These are phyloP conservation scores for Candida sonorensis DNA, from an alignment of 805 yeast genomes.

Conservation along the genomic window DNA sequence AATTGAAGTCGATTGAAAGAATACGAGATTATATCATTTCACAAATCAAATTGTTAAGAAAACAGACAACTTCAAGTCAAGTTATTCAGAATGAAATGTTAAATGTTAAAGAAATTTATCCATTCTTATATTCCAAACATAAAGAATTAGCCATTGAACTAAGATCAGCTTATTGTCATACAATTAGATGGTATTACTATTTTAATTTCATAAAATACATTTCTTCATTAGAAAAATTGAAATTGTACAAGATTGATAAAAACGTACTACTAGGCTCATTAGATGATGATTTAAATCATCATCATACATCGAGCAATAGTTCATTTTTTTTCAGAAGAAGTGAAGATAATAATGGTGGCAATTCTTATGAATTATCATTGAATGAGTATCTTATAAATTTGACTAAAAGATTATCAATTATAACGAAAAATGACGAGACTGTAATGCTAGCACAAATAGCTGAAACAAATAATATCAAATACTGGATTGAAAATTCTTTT, in stretches of 20 bases:
- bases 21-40: slow-evolving; percentile 61
- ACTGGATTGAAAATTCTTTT: slow-evolving; percentile 69
- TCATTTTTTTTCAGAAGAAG: too few relatives aligned
- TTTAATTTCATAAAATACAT: slow-evolving; percentile 72
- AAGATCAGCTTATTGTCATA: slow-evolving; percentile 71
- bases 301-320: too few relatives aligned
- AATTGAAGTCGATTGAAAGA: slow-evolving; percentile 63
- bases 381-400: slow-evolving; percentile 51
- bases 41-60: slow-evolving; percentile 62
- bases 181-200: slow-evolving; percentile 91
- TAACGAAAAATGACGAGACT: slow-evolving; percentile 44
- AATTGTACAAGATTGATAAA: slow-evolving; percentile 47
- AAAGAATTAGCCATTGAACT: slow-evolving; percentile 64
- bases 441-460: slow-evolving; percentile 82
- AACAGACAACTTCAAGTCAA: slow-evolving; percentile 64
- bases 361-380: slow-evolving; percentile 18
- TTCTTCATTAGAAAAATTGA: slow-evolving; percentile 61
- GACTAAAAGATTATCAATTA: slow-evolving; percentile 53
- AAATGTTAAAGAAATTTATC: slow-evolving; percentile 52
- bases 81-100: slow-evolving; percentile 61
- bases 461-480: slow-evolving; percentile 54
- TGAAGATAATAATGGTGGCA: background rate
- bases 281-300: too few relatives aligned
- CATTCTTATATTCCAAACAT: slow-evolving; percentile 49
- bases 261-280: slow-evolving; percentile 19